A percentile compares a stretch with the other conserved stretches of the same genome.
phyloP scores from a whole-genome alignment of 352 stramenopile genomes.

The Thalassiosira pacifica region DNA sequence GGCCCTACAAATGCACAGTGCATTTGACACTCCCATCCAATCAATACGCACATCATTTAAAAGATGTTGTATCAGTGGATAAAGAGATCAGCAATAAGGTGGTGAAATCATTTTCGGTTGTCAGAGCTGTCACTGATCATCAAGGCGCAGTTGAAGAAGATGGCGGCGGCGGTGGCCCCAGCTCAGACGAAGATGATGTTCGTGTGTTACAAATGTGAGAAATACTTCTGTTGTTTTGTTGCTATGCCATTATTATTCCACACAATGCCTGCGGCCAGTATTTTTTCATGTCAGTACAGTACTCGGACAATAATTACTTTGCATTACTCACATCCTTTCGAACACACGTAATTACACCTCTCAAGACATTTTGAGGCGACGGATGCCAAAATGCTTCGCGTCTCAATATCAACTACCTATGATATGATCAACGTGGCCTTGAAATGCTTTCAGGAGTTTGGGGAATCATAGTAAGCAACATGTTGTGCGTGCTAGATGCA shows the following conservation, averaged over 20 bases:
- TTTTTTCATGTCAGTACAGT: too few species aligned
- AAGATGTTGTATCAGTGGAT: conserved; percentile 58
- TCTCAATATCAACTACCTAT: conserved; percentile 59
- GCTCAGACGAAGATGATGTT: neutral
- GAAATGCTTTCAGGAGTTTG: conserved; percentile 60
- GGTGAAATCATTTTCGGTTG: conserved; percentile 49
- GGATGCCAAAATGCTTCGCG: conserved; percentile 60
- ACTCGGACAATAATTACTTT: too few species aligned
- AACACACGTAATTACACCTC: too few species aligned
- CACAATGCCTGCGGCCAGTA: too few species aligned
- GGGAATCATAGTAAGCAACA: neutral
- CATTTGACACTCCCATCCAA: conserved; percentile 47
- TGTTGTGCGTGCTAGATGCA: neutral
- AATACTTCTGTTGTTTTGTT: neutral
- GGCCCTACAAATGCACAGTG: conserved; percentile 50
- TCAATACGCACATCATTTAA: conserved; percentile 34
- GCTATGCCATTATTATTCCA: too few species aligned
- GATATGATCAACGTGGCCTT: conserved; percentile 63
- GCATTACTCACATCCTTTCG: too few species aligned
- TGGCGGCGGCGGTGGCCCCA: neutral
- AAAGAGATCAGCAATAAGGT: conserved; percentile 56
- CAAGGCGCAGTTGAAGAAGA: neutral
- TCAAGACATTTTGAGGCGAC: conserved; percentile 47
- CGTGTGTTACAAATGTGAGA: conserved; percentile 54
- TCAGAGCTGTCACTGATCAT: conserved; percentile 12